Conservation (phyloP, 2,329 filamentous ascomycete genomes). For the Hypoxylon sp. region DNA sequence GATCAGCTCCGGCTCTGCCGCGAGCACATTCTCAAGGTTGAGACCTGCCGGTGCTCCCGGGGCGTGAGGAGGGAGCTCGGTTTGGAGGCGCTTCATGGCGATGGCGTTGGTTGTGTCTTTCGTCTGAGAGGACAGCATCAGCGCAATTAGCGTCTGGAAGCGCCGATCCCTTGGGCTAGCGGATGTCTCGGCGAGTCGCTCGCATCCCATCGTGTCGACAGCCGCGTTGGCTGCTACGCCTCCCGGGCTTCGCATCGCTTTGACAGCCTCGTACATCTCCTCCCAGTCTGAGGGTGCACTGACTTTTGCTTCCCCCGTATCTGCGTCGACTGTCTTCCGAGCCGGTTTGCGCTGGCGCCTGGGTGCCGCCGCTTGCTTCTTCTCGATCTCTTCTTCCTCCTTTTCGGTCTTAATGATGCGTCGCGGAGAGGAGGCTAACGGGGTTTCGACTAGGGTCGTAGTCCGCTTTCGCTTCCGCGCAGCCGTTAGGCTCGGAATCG, state of each 20-base stretch:
- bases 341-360: conserved; percentile 49
- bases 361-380: conserved; percentile 3
- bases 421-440: conserved; percentile 19
- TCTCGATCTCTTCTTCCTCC: conserved; percentile 35
- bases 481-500: conserved; percentile 38
- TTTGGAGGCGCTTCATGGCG: conserved; percentile 83
- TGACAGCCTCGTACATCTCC: conserved; percentile 80
- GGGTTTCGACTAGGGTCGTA: conserved; percentile 20
- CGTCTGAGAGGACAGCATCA: conserved; percentile 94
- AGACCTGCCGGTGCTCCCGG: conserved; percentile 66
- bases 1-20: conserved; percentile 72
- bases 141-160: conserved; percentile 86
- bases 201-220: conserved; percentile 98
- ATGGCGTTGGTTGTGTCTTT: conserved; percentile 92
- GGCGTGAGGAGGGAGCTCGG: conserved; percentile 71
- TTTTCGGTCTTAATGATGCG: conserved; percentile 36
- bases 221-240: conserved; percentile 77
- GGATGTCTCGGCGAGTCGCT: conserved; percentile 72
- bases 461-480: conserved; percentile 50
- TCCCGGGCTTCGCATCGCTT: conserved; percentile 76
- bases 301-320: conserved; percentile 40
- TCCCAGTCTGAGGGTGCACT: conserved; percentile 67
- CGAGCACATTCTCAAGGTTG: conserved; percentile 82
- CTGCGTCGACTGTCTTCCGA: conserved; percentile 45
- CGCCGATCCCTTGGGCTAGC: conserved; percentile 71